A percentile compares a stretch with the other conserved stretches of the same genome.
Evolutionary conservation across 1,284 basidiomycete species (phyloP).

Genomic region (Ceraceosorus bombacis): DNA sequence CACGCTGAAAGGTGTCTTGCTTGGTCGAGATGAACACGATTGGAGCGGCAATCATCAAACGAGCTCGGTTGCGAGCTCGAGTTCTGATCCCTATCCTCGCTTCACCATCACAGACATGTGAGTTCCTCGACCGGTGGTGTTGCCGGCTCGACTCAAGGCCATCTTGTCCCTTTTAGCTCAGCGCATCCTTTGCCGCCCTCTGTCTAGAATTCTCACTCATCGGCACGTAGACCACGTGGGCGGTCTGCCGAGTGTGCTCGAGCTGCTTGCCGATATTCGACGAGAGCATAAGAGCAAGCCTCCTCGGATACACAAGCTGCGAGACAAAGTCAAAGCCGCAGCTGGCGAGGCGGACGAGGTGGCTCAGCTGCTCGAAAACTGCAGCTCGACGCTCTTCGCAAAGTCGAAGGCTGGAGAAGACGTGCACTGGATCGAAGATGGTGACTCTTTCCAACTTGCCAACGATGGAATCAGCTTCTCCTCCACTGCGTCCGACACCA

Average conservation of each 20-base stretch:
- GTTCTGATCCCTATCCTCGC: background rate
- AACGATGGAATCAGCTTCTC: no score
- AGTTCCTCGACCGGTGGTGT: slow-evolving; percentile 6
- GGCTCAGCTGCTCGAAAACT: slow-evolving; percentile 65
- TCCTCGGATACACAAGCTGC: slow-evolving; percentile 52
- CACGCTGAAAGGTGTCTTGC: slow-evolving; percentile 59
- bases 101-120: slow-evolving; percentile 28
- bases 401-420: no score
- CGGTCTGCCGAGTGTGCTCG: slow-evolving; percentile 67
- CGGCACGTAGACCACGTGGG: slow-evolving; percentile 79
- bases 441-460: background rate
- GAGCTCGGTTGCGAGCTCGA: no score
- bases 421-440: slow-evolving; percentile 9
- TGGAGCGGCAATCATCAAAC: background rate
- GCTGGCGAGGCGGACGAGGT: slow-evolving; percentile 68
- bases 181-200: slow-evolving; percentile 52
- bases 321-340: slow-evolving; percentile 49
- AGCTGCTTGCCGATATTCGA: slow-evolving; percentile 56
- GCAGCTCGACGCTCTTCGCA: slow-evolving; percentile 63
- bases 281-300: slow-evolving; percentile 16
- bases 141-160: background rate
- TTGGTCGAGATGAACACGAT: slow-evolving; percentile 18
- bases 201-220: slow-evolving; percentile 76
- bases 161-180: background rate
- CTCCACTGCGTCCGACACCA: no score